Percentiles rank a stretch among this genome's conserved stretches.
Evolutionary conservation across 164 flowering plant species (phyloP).

Genomic region (Kingdonia uniflora): DNA sequence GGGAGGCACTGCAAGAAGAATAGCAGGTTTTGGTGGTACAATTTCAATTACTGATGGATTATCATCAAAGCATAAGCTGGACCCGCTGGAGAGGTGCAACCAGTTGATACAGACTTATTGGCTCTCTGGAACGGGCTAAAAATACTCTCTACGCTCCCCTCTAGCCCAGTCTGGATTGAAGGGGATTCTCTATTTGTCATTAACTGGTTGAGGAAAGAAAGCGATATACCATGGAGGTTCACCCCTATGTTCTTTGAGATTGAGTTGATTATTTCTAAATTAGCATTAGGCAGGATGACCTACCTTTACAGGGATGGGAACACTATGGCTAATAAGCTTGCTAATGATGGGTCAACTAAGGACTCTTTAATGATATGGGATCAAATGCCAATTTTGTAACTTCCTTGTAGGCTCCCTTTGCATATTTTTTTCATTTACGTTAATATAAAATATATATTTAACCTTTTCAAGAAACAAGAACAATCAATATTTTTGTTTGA

Average conservation of each 20-base stretch:
- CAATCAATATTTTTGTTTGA: too few relatives aligned
- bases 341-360: constrained; percentile 12
- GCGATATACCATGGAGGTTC: constrained; percentile 13
- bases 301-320: constrained; percentile 10
- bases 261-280: constrained; percentile 9
- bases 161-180: constrained; percentile 11
- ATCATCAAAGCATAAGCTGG: constrained; percentile 15
- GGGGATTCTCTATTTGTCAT: constrained; percentile 12
- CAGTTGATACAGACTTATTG: constrained; percentile 10
- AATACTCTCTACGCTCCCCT: constrained; percentile 9
- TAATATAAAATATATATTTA: too few relatives aligned
- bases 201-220: constrained; percentile 15
- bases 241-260: constrained; percentile 14
- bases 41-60: constrained; percentile 11
- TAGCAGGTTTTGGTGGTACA: constrained; percentile 10
- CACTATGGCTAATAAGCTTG: constrained; percentile 11
- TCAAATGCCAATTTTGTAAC: constrained; percentile 13
- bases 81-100: constrained; percentile 12
- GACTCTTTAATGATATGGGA: constrained; percentile 9
- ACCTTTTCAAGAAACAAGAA: too few relatives aligned
- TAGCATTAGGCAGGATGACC: constrained; percentile 9
- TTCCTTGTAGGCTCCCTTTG: not conserved
- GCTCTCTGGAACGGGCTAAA: constrained; percentile 13
- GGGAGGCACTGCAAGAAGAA: constrained; percentile 10
- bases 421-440: too few relatives aligned